phyloP scores from a whole-genome alignment of 1,284 basidiomycete genomes.

The Kalmanozyma brasiliensis region DNA sequence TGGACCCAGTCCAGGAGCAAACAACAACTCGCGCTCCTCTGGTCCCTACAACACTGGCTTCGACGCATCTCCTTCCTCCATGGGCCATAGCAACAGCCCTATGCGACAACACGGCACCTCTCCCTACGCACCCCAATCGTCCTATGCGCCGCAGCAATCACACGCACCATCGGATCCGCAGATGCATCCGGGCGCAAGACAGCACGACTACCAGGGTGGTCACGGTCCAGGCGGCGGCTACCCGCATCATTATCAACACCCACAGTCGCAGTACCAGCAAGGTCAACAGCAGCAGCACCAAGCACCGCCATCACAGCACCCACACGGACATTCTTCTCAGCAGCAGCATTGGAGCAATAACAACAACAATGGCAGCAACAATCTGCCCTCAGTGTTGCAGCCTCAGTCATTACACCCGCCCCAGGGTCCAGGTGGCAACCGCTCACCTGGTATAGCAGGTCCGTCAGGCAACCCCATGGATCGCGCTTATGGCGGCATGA shows the following conservation, averaged over 20 bases:
- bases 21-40: conserved; percentile 24
- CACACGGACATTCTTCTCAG: conserved; percentile 12
- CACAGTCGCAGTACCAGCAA: conserved; percentile 18
- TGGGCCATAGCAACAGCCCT: conserved; percentile 19
- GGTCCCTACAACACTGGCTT: conserved; percentile 26
- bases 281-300: conserved; percentile 16
- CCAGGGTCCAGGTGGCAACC: neutral
- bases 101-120: conserved; percentile 27
- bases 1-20: conserved; percentile 29
- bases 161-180: conserved; percentile 20
- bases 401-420: conserved; percentile 13
- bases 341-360: conserved; percentile 29
- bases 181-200: conserved; percentile 20
- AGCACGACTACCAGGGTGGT: conserved; percentile 22
- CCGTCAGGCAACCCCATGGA: conserved; percentile 11
- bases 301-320: conserved; percentile 16
- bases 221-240: conserved; percentile 15
- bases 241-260: conserved; percentile 27
- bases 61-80: conserved; percentile 6
- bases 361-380: conserved; percentile 13
- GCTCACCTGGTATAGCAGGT: conserved; percentile 4
- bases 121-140: conserved; percentile 22
- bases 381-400: conserved; percentile 38
- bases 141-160: conserved; percentile 17
- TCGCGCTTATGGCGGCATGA: conserved; percentile 10